A percentile compares a stretch with the other conserved stretches of the same genome.
phyloP scores from a whole-genome alignment of 148 eudicot species.

The Rhododendron williamsianum region DNA sequence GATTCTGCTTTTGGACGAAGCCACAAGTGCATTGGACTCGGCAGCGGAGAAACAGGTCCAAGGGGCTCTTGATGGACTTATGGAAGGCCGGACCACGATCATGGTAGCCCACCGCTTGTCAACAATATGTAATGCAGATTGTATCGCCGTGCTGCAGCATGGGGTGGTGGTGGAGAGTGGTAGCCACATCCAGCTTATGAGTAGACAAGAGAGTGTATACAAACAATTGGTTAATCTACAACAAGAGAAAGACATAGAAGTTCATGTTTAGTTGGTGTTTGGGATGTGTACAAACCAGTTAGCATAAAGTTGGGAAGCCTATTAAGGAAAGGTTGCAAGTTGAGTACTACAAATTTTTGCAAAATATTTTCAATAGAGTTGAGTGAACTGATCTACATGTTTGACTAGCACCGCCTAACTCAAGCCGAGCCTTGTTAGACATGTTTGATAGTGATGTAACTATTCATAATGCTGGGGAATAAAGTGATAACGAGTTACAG shows the following conservation, averaged over 20 bases:
- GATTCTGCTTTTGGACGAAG: slow-evolving; percentile 68
- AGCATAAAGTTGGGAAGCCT: no score
- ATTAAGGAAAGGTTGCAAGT: no score
- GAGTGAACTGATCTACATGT: neutral
- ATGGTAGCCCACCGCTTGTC: slow-evolving; percentile 68
- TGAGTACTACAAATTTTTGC: no score
- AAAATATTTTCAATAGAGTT: neutral
- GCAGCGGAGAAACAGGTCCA: slow-evolving; percentile 58
- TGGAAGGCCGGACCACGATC: slow-evolving; percentile 55
- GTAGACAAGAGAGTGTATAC: slow-evolving; percentile 37
- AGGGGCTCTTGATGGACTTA: slow-evolving; percentile 57
- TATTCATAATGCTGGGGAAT: no score
- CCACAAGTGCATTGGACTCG: slow-evolving; percentile 75
- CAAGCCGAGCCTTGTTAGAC: no score
- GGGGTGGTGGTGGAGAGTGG: slow-evolving; percentile 61
- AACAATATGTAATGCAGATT: slow-evolving; percentile 42
- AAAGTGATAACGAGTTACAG: neutral
- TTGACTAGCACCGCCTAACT: neutral
- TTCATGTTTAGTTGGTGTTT: neutral
- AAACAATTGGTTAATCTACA: slow-evolving; percentile 44
- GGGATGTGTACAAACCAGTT: neutral
- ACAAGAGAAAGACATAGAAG: slow-evolving; percentile 20
- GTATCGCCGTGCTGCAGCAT: slow-evolving; percentile 49
- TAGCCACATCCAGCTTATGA: slow-evolving; percentile 47
- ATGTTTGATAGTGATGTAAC: neutral